Percentiles rank a stretch among this genome's conserved stretches.
Conservation (phyloP, 1,284 basidiomycete species). For the Omphalotus olearius region DNA sequence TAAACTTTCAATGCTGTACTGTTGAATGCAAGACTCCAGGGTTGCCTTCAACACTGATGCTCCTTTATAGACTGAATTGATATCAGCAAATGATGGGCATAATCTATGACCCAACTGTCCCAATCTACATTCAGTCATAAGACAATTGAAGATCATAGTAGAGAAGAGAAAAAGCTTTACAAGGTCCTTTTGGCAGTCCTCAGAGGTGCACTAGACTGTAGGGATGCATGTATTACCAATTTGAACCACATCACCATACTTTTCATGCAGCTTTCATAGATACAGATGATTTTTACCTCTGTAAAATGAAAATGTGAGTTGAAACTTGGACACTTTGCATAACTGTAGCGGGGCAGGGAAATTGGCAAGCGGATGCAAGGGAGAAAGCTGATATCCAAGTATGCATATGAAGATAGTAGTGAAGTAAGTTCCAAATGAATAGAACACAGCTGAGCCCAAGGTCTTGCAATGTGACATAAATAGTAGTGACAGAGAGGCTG, state of each 20-base stretch:
- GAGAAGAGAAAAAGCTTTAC: constrained; percentile 12
- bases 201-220: not conserved
- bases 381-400: constrained; percentile 22
- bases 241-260: constrained; percentile 22
- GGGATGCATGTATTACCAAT: constrained; percentile 14
- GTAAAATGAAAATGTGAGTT: constrained; percentile 13
- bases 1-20: no score
- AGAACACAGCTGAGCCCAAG: no score
- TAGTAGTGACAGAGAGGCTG: no score
- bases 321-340: constrained; percentile 21
- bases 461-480: no score
- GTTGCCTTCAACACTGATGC: no score
- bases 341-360: constrained; percentile 22
- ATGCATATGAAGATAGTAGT: not conserved
- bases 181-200: constrained; percentile 23
- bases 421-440: constrained; percentile 4
- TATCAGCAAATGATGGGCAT: no score
- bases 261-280: constrained; percentile 18
- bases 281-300: constrained; percentile 20
- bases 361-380: constrained; percentile 21
- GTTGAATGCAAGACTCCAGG: no score
- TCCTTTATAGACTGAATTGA: no score
- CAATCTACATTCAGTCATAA: no score
- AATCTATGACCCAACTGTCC: no score
- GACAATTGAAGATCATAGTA: no score